Conservation (phyloP, 768 basidiomycete genomes). For the Tremella fuciformis region DNA sequence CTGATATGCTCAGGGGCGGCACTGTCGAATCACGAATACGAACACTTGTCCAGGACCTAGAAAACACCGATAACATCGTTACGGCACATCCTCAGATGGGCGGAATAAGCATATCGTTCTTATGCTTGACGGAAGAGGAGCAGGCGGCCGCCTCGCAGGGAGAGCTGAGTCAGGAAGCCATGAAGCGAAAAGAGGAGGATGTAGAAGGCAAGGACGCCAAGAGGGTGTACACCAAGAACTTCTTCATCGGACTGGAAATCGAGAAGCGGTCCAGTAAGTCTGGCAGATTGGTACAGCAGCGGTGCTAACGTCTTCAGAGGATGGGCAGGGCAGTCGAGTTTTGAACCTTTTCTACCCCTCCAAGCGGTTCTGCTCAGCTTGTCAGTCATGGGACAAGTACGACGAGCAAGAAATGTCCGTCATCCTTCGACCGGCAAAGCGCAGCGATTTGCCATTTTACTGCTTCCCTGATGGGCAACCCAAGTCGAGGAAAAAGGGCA, state of each 20-base stretch:
- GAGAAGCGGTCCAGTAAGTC: constrained; percentile 82
- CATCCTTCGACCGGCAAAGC: constrained; percentile 86
- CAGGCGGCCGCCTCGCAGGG: constrained; percentile 83
- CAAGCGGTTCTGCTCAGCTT: constrained; percentile 87
- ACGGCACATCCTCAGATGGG: constrained; percentile 94
- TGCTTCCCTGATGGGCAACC: constrained; percentile 46
- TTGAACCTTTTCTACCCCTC: constrained; percentile 97
- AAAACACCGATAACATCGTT: constrained; percentile 86
- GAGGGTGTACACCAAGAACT: constrained; percentile 90
- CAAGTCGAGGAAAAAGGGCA: constrained; percentile 45
- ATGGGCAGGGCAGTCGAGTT: constrained; percentile 70
- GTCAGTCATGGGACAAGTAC: constrained; percentile 93
- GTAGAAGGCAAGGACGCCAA: constrained; percentile 63
- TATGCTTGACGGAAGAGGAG: constrained; percentile 83
- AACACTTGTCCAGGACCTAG: constrained; percentile 95
- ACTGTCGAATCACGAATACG: constrained; percentile 97
- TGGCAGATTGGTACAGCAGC: constrained; percentile 1
- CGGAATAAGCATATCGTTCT: constrained; percentile 81
- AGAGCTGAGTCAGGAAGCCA: constrained; percentile 70
- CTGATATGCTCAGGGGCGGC: constrained; percentile 62
- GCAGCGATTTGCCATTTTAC: constrained; percentile 57
- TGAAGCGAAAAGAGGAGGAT: constrained; percentile 61
- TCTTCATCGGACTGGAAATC: constrained; percentile 91
- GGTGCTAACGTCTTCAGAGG: constrained; percentile 58
- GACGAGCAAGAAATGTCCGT: constrained; percentile 92